Conservation (phyloP, 208 protist species). For the Crithidia acanthocephali region DNA sequence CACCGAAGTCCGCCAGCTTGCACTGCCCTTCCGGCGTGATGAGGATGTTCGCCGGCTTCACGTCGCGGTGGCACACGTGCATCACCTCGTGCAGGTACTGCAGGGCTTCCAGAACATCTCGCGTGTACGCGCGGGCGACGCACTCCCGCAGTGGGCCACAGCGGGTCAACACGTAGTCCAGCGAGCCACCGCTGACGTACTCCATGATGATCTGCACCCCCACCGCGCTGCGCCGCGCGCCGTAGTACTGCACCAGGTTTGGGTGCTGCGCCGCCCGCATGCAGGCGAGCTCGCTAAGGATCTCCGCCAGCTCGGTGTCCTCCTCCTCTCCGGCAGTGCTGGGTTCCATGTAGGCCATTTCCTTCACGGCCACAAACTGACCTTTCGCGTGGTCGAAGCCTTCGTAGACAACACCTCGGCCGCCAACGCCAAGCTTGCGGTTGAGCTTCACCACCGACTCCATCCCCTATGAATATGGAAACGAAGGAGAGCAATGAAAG, state of each 20-base stretch:
- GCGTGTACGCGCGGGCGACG: conserved; percentile 76
- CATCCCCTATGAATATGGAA: too few relatives aligned
- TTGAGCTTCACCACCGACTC: conserved; percentile 58
- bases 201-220: conserved; percentile 93
- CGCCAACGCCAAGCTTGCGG: conserved; percentile 78
- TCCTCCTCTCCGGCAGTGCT: conserved; percentile 33
- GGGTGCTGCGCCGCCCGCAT: conserved; percentile 78
- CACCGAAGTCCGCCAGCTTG: conserved; percentile 93
- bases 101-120: conserved; percentile 80
- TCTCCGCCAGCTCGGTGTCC: conserved; percentile 36
- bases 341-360: conserved; percentile 66
- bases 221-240: conserved; percentile 60
- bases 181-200: conserved; percentile 83
- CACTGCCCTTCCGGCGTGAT: conserved; percentile 81
- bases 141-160: conserved; percentile 67
- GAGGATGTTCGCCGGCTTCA: conserved; percentile 93
- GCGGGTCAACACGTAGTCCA: conserved; percentile 71
- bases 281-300: conserved; percentile 76
- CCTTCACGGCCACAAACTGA: conserved; percentile 90
- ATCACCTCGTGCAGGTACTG: conserved; percentile 81
- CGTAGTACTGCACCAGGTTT: conserved; percentile 86
- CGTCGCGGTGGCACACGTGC: conserved; percentile 89
- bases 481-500: too few relatives aligned
- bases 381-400: conserved; percentile 84
- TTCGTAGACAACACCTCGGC: conserved; percentile 80